Conservation (phyloP, 352 stramenopile species). For the Globisporangium barbulae region DNA sequence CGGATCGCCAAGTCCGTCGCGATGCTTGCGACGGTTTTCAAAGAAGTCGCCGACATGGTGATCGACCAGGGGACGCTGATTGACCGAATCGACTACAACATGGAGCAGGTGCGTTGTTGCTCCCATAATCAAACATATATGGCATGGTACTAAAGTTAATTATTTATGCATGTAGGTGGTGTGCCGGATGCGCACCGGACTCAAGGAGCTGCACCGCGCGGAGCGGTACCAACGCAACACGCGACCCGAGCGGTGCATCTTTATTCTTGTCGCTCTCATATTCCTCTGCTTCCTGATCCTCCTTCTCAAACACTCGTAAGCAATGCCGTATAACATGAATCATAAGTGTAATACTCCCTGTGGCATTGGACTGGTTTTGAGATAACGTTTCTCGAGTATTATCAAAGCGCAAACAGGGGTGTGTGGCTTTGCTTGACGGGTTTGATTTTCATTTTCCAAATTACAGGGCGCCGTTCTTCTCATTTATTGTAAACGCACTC, state of each 20-base stretch:
- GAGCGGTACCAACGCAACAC: constrained; percentile 68
- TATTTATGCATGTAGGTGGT: constrained; percentile 36
- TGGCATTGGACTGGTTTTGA: not conserved
- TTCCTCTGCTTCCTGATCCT: constrained; percentile 66
- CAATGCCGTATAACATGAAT: not conserved
- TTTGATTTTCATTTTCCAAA: constrained; percentile 16
- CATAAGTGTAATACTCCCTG: not conserved
- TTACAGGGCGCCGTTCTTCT: constrained; percentile 10
- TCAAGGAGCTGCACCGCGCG: constrained; percentile 55
- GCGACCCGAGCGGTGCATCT: constrained; percentile 69
- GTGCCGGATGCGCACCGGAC: constrained; percentile 46
- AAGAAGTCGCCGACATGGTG: constrained; percentile 78
- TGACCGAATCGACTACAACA: constrained; percentile 88
- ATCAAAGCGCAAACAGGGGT: constrained; percentile 4
- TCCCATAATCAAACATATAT: not conserved
- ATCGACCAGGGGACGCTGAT: constrained; percentile 81
- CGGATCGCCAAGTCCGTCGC: constrained; percentile 70
- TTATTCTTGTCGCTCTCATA: constrained; percentile 56
- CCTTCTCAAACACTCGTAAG: constrained; percentile 64
- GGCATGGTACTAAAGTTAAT: not conserved
- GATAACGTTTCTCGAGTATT: not conserved
- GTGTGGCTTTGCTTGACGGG: not conserved
- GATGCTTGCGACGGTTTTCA: constrained; percentile 69
- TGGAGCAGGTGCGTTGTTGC: constrained; percentile 56
- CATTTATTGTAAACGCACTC: not conserved